phyloP scores from a whole-genome alignment of 2,329 filamentous ascomycete species.

The Conoideocrella luteorostrata region DNA sequence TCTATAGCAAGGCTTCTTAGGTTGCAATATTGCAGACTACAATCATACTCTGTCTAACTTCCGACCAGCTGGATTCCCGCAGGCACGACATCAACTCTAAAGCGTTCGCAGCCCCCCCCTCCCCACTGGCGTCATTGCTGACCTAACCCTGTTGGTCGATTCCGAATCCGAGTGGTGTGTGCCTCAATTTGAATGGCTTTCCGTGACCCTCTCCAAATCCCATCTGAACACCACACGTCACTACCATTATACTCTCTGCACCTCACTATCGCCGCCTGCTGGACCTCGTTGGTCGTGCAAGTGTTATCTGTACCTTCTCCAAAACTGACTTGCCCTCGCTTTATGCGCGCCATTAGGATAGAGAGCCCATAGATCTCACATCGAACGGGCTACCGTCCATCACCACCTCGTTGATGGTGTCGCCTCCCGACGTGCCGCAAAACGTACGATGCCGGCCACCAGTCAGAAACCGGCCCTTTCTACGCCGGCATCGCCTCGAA shows the following conservation, averaged over 20 bases:
- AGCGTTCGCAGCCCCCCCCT: conserved; percentile 1
- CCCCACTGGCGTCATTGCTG: conserved; percentile 32
- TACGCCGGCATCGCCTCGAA: conserved; percentile 45
- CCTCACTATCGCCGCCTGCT: neutral
- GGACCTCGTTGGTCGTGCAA: too few species aligned
- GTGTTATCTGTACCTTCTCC: neutral
- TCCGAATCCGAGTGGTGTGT: conserved; percentile 22
- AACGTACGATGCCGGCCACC: conserved; percentile 44
- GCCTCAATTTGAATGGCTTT: conserved; percentile 29
- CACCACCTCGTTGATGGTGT: conserved; percentile 31
- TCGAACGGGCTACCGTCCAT: conserved; percentile 9
- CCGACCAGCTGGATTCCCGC: neutral
- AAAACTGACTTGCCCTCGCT: conserved; percentile 2
- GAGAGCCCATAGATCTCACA: neutral
- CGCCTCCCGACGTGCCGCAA: conserved; percentile 26
- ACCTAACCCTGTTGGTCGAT: conserved; percentile 27
- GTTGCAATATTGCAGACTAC: too few species aligned
- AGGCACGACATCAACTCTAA: neutral
- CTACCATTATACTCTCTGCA: too few species aligned
- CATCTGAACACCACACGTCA: conserved; percentile 5
- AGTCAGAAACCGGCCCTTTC: conserved; percentile 43
- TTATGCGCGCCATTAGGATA: conserved; percentile 2
- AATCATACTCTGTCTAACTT: neutral
- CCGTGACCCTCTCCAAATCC: conserved; percentile 7
- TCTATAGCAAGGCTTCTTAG: conserved; percentile 4